Base-by-base conservation (phyloP, 352 stramenopile genomes). In the Phytopythium delawarense region DNA sequence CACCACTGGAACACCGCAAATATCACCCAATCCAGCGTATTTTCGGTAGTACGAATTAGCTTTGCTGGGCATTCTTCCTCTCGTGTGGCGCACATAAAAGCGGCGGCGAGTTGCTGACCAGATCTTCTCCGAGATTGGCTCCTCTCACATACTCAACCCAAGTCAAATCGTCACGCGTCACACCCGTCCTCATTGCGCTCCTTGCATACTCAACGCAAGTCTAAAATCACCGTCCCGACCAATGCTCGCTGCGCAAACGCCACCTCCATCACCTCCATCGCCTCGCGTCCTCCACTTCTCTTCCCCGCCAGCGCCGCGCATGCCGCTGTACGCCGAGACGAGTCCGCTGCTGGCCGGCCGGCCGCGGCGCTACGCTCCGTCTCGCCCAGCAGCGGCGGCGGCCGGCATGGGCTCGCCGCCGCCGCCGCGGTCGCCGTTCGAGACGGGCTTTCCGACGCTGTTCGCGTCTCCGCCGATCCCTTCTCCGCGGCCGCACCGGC, bases 361-460 rank as follows among this genome's bases (percentile, higher is more conserved):
- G 23, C 13, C 21, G 21, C 39, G 23, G 28, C 40, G 25, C 23
- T 42, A 28, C 37, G 21, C 39, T 25, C 55, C 39, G 23, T 56
- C 21, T 23, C 69, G 46, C 25, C 25, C 58, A 64, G 61, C 56
- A 30, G 60, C 23, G 35, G 50, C 15, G 6, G 9, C 46, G 46
- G 28, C 52, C 57, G 64, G 42, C 57, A 64, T 61, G 21, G 8
- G 37, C n/a, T 51, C 40, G 28, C 70, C 67, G 23, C 69, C 61
- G 23, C 75, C 74, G 66, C 77, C 75, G 45, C 75, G 72, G 28
- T 88, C 78, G 62, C 81, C 81, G 39, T 90, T 90, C 55, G 81
- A 90, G 59, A 81, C 78, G 30, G 81, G 81, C n/a, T 87, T 87
- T 67, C 78, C 81, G 46, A 86, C 79, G 66, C 65, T 90, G 52